Base-by-base conservation (phyloP, 352 stramenopile genomes). In the Phytophthora fragariae region DNA sequence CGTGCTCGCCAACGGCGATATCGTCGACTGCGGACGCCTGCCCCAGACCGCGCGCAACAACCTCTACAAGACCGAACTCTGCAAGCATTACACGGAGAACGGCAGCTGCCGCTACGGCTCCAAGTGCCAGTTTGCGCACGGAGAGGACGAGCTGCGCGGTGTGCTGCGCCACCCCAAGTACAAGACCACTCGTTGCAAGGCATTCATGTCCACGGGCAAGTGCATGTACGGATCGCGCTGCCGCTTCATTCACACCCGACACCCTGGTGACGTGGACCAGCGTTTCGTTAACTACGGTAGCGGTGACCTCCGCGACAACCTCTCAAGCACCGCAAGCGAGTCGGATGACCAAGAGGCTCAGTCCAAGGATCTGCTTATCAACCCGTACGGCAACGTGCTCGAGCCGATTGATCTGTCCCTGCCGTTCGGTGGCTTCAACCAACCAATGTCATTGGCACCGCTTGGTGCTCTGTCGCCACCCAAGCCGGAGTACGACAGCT, bases 41-140 rank as follows among this genome's bases (percentile, higher is more conserved):
- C 88, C 89, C 12, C 86, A 86, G 74, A 93, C 83, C 0, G 89
- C 89, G 21, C 86, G 89, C 72, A 94, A 97, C 79, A 94, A 92
- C 46, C 72, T 97, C 2, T 97, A 97, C 87, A 97, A 97, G 84
- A 97, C 92, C 8, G 92, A 97, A 80, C 80, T 97, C 6, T 97
- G 92, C 80, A 95, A 96, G 70, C 92, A 96, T 61, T 97, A 89
- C 65, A 92, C 83, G 33, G 89, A 96, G 55, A 95, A 88, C 11
- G 90, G 90, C n/a, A 88, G 80, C 46, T 97, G 92, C 49, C 88
- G 91, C 56, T 97, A 97, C 72, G 91, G 86, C 8, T 83, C 79
- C 77, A 96, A 96, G 76, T 97, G 92, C 81, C 92, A 97, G 73
- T 97, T 97, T 69, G 92, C 92, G 5, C 92, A 97, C 68, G 92